Base-by-base conservation (phyloP, 345 rosid species). In the Toxicodendron radicans region DNA sequence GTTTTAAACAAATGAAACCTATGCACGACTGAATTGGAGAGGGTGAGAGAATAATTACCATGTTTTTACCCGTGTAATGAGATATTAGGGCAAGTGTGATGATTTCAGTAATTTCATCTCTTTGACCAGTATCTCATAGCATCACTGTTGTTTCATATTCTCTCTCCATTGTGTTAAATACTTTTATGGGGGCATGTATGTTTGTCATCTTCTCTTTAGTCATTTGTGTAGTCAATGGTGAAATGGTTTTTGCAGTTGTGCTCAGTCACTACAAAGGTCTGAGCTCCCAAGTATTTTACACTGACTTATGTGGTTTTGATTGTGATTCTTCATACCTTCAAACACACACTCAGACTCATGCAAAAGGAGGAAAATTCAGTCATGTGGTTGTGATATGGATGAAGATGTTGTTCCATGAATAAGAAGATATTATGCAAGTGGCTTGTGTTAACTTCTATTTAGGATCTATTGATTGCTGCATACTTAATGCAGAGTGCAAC, bases 361-460 rank as follows among this genome's bases (percentile, higher is more conserved):
- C n/a, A 17, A 21, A 14, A 65, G 38, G 27, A 14, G 20, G 20
- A 30, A 2, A 16, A 38, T 49, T 17, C 1, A 59, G 33, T 5
- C 33, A 5, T 27, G 3, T 30, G n/a, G 18, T 24, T 27, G 4
- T 5, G 8, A 27, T 4, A 61, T 59, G 14, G 4, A 24, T 17
- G 35, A 24, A 66, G 7, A 7, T 49, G 24, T 48, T 7, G 0
- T 27, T 23, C 11, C 23, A 12, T 24, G n/a, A 7, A 23, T 10
- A 41, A 41, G 53, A 17, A 7, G 41, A 49, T 23, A 46, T 27
- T 65, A 59, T 27, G 57, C 46, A 20, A 35, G 0, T 33, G n/a
- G 12, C 18, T 58, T 71, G 24, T 58, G 10, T 46, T 53, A 69
- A 69, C 17, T 71, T 48, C 43, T 58, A 58, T 38, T 10, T 21